Evolutionary conservation across 2,329 filamentous ascomycete species (phyloP), one percentile per base, ranked within the genome.

Genomic region (Cladosporium colombiae): DNA sequence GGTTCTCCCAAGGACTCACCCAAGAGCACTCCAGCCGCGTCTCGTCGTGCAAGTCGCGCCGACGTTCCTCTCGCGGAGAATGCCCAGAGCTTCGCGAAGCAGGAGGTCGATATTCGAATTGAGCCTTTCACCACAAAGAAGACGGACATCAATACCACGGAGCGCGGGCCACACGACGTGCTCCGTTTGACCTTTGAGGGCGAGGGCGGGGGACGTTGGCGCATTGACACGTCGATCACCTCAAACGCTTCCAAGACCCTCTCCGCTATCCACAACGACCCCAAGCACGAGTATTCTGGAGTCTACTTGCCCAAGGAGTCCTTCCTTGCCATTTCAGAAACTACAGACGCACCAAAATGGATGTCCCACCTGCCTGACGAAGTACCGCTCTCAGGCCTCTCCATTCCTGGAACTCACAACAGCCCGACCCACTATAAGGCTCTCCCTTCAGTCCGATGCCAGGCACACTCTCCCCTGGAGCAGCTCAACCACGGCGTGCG

Each of bases 321-420:
- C 21, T 77, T 84, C 72, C 75, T 89, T 64, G 76, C 85, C 49
- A 82, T 98, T 67, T 88, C 89, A 79, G 91, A 88, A 68, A 92
- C 88, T 5, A 85, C 89, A 18, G 84, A 87, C 63, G 85, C 93
- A 59, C 76, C 87, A 68, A 80, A 83, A 62, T 97, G 95, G 95
- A 98, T 98, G 93, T 79, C 83, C 65, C 84, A 88, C 68, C 83
- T 98, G 50, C 82, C 85, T 67, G 86, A 93, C 73, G 84, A 88
- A 23, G 89, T 87, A 61, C 88, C 92, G 1, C 82, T 98, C 5
- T 91, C 91, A 1, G 85, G 89, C 2, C 86, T 99, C 59, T 95
- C 91, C 59, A 95, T 98, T 68, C 95, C 95, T 0, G 95, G 95
- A 69, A 97, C 95, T 0, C 95, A 99, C 82, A 98, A 99, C 80